Evolutionary conservation across 805 yeast genomes (phyloP).

Genomic region (Cyberlindnera mycetangii): DNA sequence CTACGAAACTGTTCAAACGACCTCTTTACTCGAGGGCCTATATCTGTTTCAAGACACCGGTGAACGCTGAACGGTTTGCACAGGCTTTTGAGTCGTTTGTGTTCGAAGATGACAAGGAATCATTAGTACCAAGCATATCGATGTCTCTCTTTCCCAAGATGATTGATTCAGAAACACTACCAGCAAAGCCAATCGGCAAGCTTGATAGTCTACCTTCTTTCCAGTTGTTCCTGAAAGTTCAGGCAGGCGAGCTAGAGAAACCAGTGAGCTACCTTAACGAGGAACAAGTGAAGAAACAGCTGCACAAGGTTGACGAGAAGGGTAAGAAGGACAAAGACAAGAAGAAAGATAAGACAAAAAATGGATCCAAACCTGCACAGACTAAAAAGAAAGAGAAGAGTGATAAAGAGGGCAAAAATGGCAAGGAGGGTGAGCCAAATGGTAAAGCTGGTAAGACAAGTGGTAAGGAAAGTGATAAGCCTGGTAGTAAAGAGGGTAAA

Average conservation of each 20-base stretch:
- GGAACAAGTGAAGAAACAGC: constrained; percentile 4
- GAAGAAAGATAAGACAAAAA: neutral
- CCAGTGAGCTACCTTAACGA: constrained; percentile 15
- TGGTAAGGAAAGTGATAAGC: neutral
- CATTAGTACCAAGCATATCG: constrained; percentile 35
- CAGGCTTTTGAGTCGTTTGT: constrained; percentile 19
- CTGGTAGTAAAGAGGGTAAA: neutral
- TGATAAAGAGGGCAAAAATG: neutral
- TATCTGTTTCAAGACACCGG: constrained; percentile 33
- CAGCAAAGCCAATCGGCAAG: constrained; percentile 2
- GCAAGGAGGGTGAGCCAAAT: neutral
- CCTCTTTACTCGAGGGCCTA: constrained; percentile 43
- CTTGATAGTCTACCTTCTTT: constrained; percentile 23
- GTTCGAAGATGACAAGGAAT: constrained; percentile 27
- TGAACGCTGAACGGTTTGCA: constrained; percentile 30
- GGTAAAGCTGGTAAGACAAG: neutral
- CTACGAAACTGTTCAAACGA: constrained; percentile 36
- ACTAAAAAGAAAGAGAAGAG: neutral
- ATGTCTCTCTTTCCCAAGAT: constrained; percentile 34
- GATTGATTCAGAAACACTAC: constrained; percentile 18
- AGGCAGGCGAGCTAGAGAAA: constrained; percentile 20
- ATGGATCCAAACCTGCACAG: too few species aligned
- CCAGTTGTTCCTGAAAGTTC: constrained; percentile 22
- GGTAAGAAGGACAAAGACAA: constrained; percentile 4
- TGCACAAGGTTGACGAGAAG: neutral